Evolutionary conservation across 805 yeast genomes (phyloP).

Genomic region (Spathaspora arborariae): DNA sequence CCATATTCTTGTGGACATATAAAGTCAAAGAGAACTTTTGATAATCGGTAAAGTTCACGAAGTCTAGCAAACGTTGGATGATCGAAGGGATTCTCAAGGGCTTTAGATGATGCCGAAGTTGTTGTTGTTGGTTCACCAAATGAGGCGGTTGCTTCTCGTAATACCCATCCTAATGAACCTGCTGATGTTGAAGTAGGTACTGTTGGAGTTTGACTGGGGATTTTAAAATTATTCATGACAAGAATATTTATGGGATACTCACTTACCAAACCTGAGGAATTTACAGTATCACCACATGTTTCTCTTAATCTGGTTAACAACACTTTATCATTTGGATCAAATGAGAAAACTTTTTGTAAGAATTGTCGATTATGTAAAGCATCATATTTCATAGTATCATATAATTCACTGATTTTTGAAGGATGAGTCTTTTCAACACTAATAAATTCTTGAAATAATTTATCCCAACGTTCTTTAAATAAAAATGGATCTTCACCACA

Average conservation of each 20-base stretch:
- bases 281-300: constrained; percentile 39
- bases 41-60: constrained; percentile 82
- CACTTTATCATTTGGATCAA: constrained; percentile 42
- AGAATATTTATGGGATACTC: constrained; percentile 70
- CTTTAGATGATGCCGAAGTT: constrained; percentile 8
- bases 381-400: constrained; percentile 98
- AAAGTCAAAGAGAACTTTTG: constrained; percentile 92
- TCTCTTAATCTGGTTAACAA: constrained; percentile 34
- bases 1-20: constrained; percentile 99
- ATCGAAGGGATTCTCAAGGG: constrained; percentile 54
- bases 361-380: constrained; percentile 93
- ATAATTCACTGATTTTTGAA: constrained; percentile 90
- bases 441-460: constrained; percentile 85
- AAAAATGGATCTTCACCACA: constrained; percentile 91
- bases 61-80: constrained; percentile 74
- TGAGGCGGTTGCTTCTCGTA: constrained; percentile 39
- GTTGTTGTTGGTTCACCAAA: constrained; percentile 26
- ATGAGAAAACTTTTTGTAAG: constrained; percentile 76
- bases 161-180: constrained; percentile 74
- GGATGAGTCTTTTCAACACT: constrained; percentile 97
- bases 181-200: constrained; percentile 35
- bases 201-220: constrained; percentile 27
- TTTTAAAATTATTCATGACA: constrained; percentile 73
- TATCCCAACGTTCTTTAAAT: constrained; percentile 96
- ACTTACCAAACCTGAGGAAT: constrained; percentile 56